Base-by-base conservation (phyloP, 2,329 filamentous ascomycete genomes). In the Akanthomyces dipterigenus region DNA sequence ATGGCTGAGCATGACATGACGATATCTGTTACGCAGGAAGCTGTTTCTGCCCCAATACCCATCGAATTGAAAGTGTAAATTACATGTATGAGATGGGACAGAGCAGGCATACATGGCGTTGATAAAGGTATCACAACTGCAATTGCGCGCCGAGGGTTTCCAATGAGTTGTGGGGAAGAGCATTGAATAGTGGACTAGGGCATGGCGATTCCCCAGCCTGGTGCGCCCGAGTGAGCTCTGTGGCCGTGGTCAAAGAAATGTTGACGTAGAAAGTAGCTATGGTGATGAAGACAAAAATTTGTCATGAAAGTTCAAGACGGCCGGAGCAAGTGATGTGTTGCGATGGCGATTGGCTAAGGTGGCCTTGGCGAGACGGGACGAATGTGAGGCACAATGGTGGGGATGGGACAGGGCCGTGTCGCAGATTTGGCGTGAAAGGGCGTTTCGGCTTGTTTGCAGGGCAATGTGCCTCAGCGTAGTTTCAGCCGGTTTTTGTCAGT, bases 341-440 rank as follows among this genome's bases (percentile, higher is more conserved):
- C 45, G 28, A 48, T 55, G 51, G 38, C 24, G 42, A 57, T 49
- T 26, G 55, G 20, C 31, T 5, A 2, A 16, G 31, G 18, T 31
- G 45, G 31, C 20, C 22, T n/a, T 34, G 26, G n/a, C 34, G 36
- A 43, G 20, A 57, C 20, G 34, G 48, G 46, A 51, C 46, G 56
- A 51, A 51, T 59, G 43, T 59, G 56, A 59, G 36, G 56, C 56
- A 59, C 4, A 18, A 14, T 28, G 43, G 56, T 59, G 46, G 56
- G 43, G 56, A 22, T 59, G 56, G 12, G 46, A 59, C 45, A 8
- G 36, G 56, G 24, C 7, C n/a, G 56, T 51, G 56, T 59, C 24
- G 40, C 46, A 59, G 54, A 28, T 36, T 51, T 45, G 53, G 38
- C 11, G 46, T 51, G 43, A 26, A 38, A 7, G 31, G 18, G 28